phyloP scores from a whole-genome alignment of 2,329 filamentous ascomycete genomes.

The Stromatinia cepivora region DNA sequence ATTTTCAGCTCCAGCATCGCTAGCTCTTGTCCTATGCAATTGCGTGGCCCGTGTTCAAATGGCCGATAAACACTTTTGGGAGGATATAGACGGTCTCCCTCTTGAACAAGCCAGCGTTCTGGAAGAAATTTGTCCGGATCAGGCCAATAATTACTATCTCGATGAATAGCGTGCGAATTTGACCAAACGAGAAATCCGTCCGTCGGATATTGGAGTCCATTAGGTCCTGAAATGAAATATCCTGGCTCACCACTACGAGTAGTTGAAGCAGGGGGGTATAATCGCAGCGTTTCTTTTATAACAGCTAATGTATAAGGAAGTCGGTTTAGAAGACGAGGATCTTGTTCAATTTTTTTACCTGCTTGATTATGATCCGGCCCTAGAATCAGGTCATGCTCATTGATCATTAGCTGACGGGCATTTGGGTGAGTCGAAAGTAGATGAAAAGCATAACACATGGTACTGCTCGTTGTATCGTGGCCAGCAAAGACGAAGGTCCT shows the following conservation, averaged over 20 bases:
- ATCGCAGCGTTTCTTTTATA: slow-evolving; percentile 28
- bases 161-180: slow-evolving; percentile 2
- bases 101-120: slow-evolving; percentile 11
- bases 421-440: slow-evolving; percentile 24
- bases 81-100: neutral
- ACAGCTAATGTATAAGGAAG: slow-evolving; percentile 28
- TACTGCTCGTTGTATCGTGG: neutral
- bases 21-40: neutral
- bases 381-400: slow-evolving; percentile 27
- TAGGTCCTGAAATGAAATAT: neutral
- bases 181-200: slow-evolving; percentile 6
- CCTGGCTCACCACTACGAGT: neutral
- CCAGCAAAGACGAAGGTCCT: neutral
- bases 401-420: slow-evolving; percentile 18
- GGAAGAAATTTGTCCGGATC: neutral
- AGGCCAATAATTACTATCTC: neutral
- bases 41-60: neutral
- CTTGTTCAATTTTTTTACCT: slow-evolving; percentile 1
- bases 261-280: slow-evolving; percentile 23
- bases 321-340: slow-evolving; percentile 25
- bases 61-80: neutral
- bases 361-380: slow-evolving; percentile 19
- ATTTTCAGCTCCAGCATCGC: neutral
- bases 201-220: neutral
- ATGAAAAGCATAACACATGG: slow-evolving; percentile 12